A percentile compares a stretch with the other conserved stretches of the same genome.
Conservation (phyloP, 2,329 filamentous ascomycete genomes). For the Pseudopyricularia cyperi region DNA sequence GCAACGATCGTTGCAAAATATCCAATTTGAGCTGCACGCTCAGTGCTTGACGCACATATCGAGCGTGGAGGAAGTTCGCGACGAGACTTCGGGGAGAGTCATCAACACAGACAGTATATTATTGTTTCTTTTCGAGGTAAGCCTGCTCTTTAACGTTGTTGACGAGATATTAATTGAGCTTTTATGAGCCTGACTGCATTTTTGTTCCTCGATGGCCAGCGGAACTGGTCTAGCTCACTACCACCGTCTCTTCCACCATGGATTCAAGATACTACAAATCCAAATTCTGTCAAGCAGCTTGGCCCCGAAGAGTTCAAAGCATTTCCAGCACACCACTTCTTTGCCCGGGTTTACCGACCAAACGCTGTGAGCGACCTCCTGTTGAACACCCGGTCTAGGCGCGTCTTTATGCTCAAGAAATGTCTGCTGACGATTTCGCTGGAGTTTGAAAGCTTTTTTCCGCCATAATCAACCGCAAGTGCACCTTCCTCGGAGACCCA, state of each 20-base stretch:
- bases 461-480: conserved; percentile 34
- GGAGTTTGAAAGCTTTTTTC: conserved; percentile 23
- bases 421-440: neutral
- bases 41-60: conserved; percentile 31
- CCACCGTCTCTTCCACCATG: conserved; percentile 20
- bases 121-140: conserved; percentile 40
- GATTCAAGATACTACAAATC: conserved; percentile 21
- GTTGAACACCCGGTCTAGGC: neutral
- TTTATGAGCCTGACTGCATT: neutral
- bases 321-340: conserved; percentile 46
- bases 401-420: too few relatives aligned
- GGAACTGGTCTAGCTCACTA: conserved; percentile 24
- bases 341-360: conserved; percentile 39
- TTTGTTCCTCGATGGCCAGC: neutral
- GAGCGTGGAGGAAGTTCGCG: conserved; percentile 14
- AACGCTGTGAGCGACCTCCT: conserved; percentile 29
- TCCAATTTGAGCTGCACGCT: conserved; percentile 26
- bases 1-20: conserved; percentile 17
- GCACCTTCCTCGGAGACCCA: conserved; percentile 34
- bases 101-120: conserved; percentile 26
- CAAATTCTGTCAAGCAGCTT: conserved; percentile 22
- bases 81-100: conserved; percentile 9
- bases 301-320: conserved; percentile 32
- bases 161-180: neutral
- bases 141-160: conserved; percentile 4